Conservation (phyloP, 805 yeast genomes). For the Saturnispora quitensis region DNA sequence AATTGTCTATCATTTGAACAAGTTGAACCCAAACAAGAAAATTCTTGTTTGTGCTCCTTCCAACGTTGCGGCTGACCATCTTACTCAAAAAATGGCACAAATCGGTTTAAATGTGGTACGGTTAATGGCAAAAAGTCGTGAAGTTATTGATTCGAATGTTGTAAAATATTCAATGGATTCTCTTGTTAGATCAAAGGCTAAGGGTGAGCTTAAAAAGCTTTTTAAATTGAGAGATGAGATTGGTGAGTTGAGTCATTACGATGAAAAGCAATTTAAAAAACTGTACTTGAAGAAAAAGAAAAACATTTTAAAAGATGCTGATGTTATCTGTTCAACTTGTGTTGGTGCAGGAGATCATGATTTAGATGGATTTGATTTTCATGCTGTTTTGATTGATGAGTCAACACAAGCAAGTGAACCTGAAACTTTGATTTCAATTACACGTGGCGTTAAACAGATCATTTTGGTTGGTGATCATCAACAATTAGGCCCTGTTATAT, state of each 20-base stretch:
- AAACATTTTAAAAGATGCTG: conserved; percentile 39
- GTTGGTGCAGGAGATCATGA: conserved; percentile 83
- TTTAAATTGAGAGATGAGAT: conserved; percentile 48
- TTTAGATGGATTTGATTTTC: conserved; percentile 45
- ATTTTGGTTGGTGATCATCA: conserved; percentile 90
- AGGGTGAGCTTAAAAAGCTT: conserved; percentile 51
- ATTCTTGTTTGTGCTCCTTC: conserved; percentile 92
- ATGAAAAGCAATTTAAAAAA: conserved; percentile 34
- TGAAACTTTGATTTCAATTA: conserved; percentile 80
- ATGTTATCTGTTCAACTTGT: conserved; percentile 85
- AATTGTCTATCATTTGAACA: conserved; percentile 66
- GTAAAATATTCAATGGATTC: conserved; percentile 49
- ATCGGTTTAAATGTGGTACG: conserved; percentile 74
- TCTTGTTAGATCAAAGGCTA: conserved; percentile 38
- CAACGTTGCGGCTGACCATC: conserved; percentile 89
- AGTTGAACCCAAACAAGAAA: conserved; percentile 44
- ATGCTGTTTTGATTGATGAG: conserved; percentile 83
- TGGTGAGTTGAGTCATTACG: conserved; percentile 58
- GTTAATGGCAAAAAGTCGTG: conserved; percentile 66
- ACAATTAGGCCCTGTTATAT: conserved; percentile 87
- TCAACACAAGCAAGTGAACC: conserved; percentile 94
- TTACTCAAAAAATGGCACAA: conserved; percentile 61
- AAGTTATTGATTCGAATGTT: conserved; percentile 65
- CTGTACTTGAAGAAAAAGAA: conserved; percentile 31
- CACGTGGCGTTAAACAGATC: conserved; percentile 82